phyloP scores from a whole-genome alignment of 179 eudicot genomes.

The Beta macrorhiza region DNA sequence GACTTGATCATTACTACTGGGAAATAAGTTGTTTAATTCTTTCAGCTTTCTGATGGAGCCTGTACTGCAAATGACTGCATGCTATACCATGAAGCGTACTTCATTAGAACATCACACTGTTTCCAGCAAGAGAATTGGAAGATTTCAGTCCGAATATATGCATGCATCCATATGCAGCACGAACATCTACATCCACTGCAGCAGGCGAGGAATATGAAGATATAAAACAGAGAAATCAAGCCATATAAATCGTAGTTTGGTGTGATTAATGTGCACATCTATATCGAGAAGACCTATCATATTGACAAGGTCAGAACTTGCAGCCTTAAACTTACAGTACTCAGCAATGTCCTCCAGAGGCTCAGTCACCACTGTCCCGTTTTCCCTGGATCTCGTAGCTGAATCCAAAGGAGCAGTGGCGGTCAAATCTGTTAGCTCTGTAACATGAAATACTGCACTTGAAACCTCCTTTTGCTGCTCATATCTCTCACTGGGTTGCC shows the following conservation, averaged over 20 bases:
- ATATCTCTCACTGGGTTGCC: conserved; percentile 20
- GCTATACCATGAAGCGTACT: not conserved
- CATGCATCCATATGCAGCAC: not conserved
- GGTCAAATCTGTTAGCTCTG: conserved; percentile 18
- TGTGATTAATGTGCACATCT: not conserved
- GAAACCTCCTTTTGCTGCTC: conserved; percentile 27
- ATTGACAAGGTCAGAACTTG: not conserved
- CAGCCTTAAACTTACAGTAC: conserved; percentile 1
- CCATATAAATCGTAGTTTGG: not conserved
- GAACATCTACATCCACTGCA: not conserved
- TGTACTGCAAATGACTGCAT: not conserved
- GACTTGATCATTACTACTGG: not conserved
- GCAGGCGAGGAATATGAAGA: not conserved
- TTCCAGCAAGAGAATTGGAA: not conserved
- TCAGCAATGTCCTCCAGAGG: conserved; percentile 21
- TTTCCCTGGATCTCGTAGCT: conserved; percentile 22
- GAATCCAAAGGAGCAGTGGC: not conserved
- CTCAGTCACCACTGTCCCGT: conserved; percentile 21
- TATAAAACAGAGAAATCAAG: not conserved
- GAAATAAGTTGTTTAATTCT: not conserved
- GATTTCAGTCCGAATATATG: too few relatives aligned
- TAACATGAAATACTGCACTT: conserved; percentile 29
- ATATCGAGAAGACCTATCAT: conserved; percentile 26
- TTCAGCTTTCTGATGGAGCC: not conserved
- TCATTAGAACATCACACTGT: not conserved